Evolutionary conservation across 2,329 filamentous ascomycete species (phyloP).

Genomic region (Calonectria fujianensis): DNA sequence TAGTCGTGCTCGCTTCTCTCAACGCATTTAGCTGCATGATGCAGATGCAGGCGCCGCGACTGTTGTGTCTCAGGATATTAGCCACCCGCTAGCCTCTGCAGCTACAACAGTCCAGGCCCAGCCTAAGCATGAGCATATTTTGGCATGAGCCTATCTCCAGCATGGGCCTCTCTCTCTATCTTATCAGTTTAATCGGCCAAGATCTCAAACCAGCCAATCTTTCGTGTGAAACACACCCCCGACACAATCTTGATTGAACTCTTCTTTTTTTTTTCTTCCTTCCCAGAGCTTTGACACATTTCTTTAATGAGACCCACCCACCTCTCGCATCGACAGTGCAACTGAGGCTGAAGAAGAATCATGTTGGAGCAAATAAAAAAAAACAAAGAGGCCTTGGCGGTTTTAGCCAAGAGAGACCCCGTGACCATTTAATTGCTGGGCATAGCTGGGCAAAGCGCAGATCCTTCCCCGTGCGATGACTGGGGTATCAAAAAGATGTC

Average conservation of each 20-base stretch:
- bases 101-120: background rate
- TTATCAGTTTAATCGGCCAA: background rate
- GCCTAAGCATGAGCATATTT: background rate
- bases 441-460: slow-evolving; percentile 17
- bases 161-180: background rate
- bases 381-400: background rate
- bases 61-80: slow-evolving; percentile 5
- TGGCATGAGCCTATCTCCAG: background rate
- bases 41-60: slow-evolving; percentile 12
- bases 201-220: slow-evolving; percentile 3
- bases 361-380: background rate
- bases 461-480: slow-evolving; percentile 7
- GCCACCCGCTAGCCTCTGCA: slow-evolving; percentile 11
- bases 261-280: background rate
- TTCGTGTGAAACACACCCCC: background rate
- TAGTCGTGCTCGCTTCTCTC: slow-evolving; percentile 10
- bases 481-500: slow-evolving; percentile 3
- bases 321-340: background rate
- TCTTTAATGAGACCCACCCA: background rate
- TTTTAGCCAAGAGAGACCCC: slow-evolving; percentile 26
- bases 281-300: background rate
- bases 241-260: background rate
- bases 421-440: slow-evolving; percentile 20
- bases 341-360: slow-evolving; percentile 6
- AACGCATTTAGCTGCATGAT: slow-evolving; percentile 22